Percentiles rank a stretch among this genome's conserved stretches.
phyloP scores from a whole-genome alignment of 1,139 yeast genomes.

The Nadsonia commutata region DNA sequence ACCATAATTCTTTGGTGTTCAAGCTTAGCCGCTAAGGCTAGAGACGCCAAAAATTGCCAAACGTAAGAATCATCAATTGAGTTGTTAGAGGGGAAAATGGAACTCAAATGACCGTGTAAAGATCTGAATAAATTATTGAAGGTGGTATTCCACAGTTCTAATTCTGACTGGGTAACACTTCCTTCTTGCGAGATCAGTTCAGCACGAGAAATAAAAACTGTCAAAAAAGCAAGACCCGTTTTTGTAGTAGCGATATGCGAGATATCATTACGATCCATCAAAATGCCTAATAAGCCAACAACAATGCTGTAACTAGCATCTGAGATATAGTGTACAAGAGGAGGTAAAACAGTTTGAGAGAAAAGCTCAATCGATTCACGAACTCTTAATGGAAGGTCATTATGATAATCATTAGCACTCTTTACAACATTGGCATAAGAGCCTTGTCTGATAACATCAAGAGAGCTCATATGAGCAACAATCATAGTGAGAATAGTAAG shows the following conservation, averaged over 20 bases:
- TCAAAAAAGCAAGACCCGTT: conserved; percentile 73
- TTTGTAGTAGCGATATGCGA: conserved; percentile 62
- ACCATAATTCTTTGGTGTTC: conserved; percentile 90
- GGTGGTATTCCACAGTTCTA: conserved; percentile 61
- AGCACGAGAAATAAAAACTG: conserved; percentile 81
- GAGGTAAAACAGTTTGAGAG: conserved; percentile 71
- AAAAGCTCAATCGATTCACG: conserved; percentile 64
- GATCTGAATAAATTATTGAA: conserved; percentile 73
- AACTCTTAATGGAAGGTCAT: conserved; percentile 29
- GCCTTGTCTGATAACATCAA: conserved; percentile 66
- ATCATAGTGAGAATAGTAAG: conserved; percentile 65
- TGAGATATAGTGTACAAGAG: conserved; percentile 70
- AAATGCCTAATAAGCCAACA: conserved; percentile 60
- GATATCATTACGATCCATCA: conserved; percentile 46
- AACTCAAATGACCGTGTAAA: conserved; percentile 62
- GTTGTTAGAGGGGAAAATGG: conserved; percentile 63
- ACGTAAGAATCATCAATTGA: conserved; percentile 68
- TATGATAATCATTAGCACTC: conserved; percentile 15
- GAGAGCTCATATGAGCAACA: conserved; percentile 68
- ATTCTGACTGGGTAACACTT: conserved; percentile 20
- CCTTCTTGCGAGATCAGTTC: conserved; percentile 80
- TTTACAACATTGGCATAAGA: conserved; percentile 63
- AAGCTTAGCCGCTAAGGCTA: conserved; percentile 83
- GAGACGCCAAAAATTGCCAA: conserved; percentile 94
- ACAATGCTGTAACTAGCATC: conserved; percentile 75